Percentiles rank a stretch among this genome's conserved stretches.
Evolutionary conservation across 164 flowering plant species (phyloP).

Genomic region (Taxillus chinensis): DNA sequence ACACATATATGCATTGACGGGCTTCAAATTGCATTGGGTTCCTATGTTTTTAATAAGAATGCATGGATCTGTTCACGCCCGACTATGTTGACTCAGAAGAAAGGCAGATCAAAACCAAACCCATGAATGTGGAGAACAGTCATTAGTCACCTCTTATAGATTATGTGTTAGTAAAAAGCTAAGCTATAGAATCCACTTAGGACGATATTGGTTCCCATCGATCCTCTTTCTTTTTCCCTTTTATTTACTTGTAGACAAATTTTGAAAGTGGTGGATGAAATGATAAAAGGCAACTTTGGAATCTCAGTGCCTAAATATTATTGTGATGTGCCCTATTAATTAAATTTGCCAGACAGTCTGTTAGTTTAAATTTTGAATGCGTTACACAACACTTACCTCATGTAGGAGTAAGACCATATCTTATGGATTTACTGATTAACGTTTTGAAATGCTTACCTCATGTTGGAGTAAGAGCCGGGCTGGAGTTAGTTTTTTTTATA

Average conservation of each 20-base stretch:
- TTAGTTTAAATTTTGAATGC: neutral
- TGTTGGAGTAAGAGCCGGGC: neutral
- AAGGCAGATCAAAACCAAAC: slow-evolving; percentile 14
- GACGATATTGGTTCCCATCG: slow-evolving; percentile 34
- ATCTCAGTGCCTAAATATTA: neutral
- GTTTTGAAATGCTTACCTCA: slow-evolving; percentile 4
- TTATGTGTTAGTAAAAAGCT: slow-evolving; percentile 53
- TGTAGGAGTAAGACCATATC: slow-evolving; percentile 11
- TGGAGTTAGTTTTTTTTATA: no score
- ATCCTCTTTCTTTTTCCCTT: neutral
- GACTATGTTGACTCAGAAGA: slow-evolving; percentile 22
- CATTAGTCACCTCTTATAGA: slow-evolving; percentile 27
- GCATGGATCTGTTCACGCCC: slow-evolving; percentile 15
- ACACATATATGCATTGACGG: no score
- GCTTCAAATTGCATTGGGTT: slow-evolving; percentile 1
- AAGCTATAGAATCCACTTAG: slow-evolving; percentile 44
- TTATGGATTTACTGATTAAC: slow-evolving; percentile 13
- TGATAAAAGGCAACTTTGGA: slow-evolving; percentile 9
- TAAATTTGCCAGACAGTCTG: slow-evolving; percentile 5
- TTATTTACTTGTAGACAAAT: slow-evolving; percentile 3
- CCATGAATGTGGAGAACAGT: slow-evolving; percentile 32
- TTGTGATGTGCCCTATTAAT: neutral
- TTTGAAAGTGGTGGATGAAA: slow-evolving; percentile 12
- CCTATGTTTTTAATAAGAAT: neutral
- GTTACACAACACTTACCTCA: slow-evolving; percentile 20